A percentile compares a stretch with the other conserved stretches of the same genome.
These are phyloP conservation scores for Teratosphaeria zuluensis DNA, from an alignment of 2,329 filamentous ascomycete species.

Conservation along the genomic window DNA sequence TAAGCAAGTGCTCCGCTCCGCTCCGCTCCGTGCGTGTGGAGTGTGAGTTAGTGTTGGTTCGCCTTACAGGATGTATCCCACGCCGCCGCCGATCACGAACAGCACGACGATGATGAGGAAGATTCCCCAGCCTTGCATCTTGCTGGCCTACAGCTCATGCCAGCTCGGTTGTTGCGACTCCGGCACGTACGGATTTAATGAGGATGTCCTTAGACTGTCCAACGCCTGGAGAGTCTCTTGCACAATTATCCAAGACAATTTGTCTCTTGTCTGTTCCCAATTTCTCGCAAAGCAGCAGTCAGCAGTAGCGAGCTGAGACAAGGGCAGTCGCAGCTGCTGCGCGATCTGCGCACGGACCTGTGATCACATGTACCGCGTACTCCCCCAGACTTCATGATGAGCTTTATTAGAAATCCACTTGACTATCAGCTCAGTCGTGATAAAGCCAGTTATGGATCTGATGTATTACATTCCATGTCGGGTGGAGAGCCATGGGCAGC, in stretches of 20 bases:
- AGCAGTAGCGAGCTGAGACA: background rate
- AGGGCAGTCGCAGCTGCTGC: background rate
- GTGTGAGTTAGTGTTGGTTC: background rate
- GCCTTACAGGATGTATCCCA: slow-evolving; percentile 52
- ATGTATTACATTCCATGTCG: background rate
- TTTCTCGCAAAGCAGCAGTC: background rate
- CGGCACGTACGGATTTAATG: background rate
- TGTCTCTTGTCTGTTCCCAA: background rate
- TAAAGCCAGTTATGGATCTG: background rate
- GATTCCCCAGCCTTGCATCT: slow-evolving; percentile 41
- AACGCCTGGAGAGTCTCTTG: background rate
- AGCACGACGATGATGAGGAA: slow-evolving; percentile 66
- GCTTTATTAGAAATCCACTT: background rate
- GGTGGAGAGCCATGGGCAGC: background rate
- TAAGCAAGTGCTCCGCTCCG: background rate
- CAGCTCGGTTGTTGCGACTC: background rate
- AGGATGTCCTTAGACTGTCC: background rate
- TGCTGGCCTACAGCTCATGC: slow-evolving; percentile 4
- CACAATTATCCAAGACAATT: background rate
- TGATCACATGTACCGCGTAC: background rate
- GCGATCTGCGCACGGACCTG: slow-evolving; percentile 1
- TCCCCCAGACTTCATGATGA: background rate
- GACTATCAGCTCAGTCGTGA: background rate
- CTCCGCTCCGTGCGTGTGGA: too few species aligned
- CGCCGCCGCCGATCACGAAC: slow-evolving; percentile 45